Conservation (phyloP, 78 protist genomes). For the Dictyostelium firmibasis region DNA sequence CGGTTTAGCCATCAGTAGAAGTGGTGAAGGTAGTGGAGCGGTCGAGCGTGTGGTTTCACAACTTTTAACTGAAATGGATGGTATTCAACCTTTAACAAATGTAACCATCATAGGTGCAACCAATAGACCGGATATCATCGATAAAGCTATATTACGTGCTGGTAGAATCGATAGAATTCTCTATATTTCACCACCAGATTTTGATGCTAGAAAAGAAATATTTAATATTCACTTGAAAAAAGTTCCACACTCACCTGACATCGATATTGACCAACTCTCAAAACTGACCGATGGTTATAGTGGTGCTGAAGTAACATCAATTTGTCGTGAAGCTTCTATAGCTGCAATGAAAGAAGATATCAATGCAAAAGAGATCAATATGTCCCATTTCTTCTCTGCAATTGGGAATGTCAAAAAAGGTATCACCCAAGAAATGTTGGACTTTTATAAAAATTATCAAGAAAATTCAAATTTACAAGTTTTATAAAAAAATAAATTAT, state of each 20-base stretch:
- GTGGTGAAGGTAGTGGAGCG: constrained; percentile 87
- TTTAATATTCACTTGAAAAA: constrained; percentile 42
- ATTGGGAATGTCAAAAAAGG: constrained; percentile 29
- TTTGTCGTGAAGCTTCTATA: constrained; percentile 94
- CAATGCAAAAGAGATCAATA: constrained; percentile 13
- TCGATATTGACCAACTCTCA: constrained; percentile 54
- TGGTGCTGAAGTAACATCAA: constrained; percentile 96
- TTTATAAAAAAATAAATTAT: neutral
- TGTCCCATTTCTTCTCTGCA: constrained; percentile 52
- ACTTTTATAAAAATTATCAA: constrained; percentile 52
- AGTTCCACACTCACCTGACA: constrained; percentile 72
- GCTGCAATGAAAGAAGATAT: constrained; percentile 83
- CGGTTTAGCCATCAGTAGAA: constrained; percentile 88
- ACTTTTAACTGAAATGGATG: constrained; percentile 97
- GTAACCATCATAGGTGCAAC: constrained; percentile 97
- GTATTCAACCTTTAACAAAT: constrained; percentile 82
- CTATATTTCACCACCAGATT: constrained; percentile 90
- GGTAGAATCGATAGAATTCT: constrained; percentile 95
- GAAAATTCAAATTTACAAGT: constrained; percentile 64
- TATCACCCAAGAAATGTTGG: constrained; percentile 78
- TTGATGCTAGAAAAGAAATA: constrained; percentile 80
- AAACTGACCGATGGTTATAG: constrained; percentile 84
- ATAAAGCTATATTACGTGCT: constrained; percentile 95
- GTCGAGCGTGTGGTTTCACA: constrained; percentile 93
- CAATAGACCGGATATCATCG: constrained; percentile 96